Conservation (phyloP, 129 eudicot genomes). For the Ambrosia trifida region DNA sequence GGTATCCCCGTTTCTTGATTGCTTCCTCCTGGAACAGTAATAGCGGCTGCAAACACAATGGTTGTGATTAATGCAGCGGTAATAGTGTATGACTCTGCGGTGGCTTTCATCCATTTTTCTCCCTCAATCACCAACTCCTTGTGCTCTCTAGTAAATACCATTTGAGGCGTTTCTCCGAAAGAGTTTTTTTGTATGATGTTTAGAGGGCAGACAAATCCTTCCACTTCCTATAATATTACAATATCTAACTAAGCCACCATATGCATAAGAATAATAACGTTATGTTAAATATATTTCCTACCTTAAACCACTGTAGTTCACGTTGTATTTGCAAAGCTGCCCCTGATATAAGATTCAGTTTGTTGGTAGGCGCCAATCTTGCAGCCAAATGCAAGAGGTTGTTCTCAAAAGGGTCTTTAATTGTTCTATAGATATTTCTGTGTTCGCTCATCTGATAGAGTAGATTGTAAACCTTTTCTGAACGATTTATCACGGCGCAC, state of each 20-base stretch:
- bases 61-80: constrained; percentile 25
- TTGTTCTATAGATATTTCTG: constrained; percentile 8
- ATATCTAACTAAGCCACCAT: not conserved
- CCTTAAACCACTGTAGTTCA: constrained; percentile 27
- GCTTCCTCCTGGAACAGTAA: constrained; percentile 31
- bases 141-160: constrained; percentile 28
- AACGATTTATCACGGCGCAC: constrained; percentile 18
- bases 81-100: constrained; percentile 22
- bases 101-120: constrained; percentile 20
- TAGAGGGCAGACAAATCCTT: constrained; percentile 12
- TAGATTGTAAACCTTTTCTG: constrained; percentile 12
- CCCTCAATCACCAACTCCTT: constrained; percentile 22
- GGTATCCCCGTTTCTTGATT: constrained; percentile 15
- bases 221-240: constrained; percentile 7
- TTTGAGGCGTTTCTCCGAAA: constrained; percentile 6
- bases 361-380: constrained; percentile 19
- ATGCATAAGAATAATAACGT: not conserved
- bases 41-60: constrained; percentile 29
- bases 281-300: not conserved
- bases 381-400: constrained; percentile 31
- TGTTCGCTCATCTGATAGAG: constrained; percentile 13
- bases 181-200: constrained; percentile 4
- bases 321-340: constrained; percentile 26
- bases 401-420: constrained; percentile 9
- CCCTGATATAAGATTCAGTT: constrained; percentile 19